Conservation (phyloP, 2,329 filamentous ascomycete genomes). For the Ilyonectria robusta region DNA sequence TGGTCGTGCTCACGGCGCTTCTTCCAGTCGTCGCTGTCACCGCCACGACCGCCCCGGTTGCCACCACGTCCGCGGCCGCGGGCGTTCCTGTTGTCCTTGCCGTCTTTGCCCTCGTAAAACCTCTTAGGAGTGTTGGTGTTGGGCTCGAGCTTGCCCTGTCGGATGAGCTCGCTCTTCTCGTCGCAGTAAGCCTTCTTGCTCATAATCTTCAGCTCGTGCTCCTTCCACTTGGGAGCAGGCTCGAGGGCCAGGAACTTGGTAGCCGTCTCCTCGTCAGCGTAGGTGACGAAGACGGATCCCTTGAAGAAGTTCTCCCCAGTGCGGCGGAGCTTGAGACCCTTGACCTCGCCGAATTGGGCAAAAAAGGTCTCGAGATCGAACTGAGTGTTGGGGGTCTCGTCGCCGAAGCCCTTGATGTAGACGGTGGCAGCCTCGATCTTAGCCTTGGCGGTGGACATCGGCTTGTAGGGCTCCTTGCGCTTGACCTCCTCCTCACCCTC, state of each 20-base stretch:
- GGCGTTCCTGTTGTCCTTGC: slow-evolving; percentile 51
- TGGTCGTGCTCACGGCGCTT: slow-evolving; percentile 74
- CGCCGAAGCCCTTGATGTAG: slow-evolving; percentile 95
- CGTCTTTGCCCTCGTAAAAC: slow-evolving; percentile 66
- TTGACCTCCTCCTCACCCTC: slow-evolving; percentile 80
- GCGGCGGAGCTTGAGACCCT: slow-evolving; percentile 89
- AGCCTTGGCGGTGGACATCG: slow-evolving; percentile 71
- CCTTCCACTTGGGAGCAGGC: slow-evolving; percentile 88
- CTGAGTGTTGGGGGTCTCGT: slow-evolving; percentile 86
- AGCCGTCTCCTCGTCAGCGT: slow-evolving; percentile 82
- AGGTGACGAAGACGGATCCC: slow-evolving; percentile 96
- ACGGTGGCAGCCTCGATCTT: slow-evolving; percentile 81
- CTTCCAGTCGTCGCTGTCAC: slow-evolving; percentile 73
- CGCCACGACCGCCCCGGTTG: slow-evolving; percentile 53
- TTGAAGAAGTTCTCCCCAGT: slow-evolving; percentile 84
- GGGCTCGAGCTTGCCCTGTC: slow-evolving; percentile 77
- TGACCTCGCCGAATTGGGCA: slow-evolving; percentile 81
- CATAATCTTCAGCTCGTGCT: slow-evolving; percentile 83
- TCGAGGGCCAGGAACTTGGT: slow-evolving; percentile 86
- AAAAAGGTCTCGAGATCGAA: slow-evolving; percentile 97
- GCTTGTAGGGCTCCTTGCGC: slow-evolving; percentile 81
- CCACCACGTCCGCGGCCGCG: slow-evolving; percentile 57
- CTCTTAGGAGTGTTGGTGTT: slow-evolving; percentile 58
- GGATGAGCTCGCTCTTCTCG: slow-evolving; percentile 81
- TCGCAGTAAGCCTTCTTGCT: slow-evolving; percentile 89